Percentiles rank a stretch among this genome's conserved stretches.
These are phyloP conservation scores for Talaromyces sp. DNA, from an alignment of 2,329 filamentous ascomycete genomes.

Conservation along the genomic window DNA sequence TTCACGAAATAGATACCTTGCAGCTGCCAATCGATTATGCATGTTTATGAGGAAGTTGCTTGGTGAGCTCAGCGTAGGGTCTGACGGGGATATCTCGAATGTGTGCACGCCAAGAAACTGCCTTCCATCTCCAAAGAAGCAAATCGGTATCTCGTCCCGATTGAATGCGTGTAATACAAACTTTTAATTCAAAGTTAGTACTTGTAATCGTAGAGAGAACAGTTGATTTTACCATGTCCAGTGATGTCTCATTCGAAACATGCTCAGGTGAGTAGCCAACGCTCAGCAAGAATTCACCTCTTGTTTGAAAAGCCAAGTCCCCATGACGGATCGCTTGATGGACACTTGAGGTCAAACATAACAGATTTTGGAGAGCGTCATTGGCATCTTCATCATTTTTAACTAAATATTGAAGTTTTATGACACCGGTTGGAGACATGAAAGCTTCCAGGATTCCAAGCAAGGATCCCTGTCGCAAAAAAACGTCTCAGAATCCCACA, in stretches of 20 bases:
- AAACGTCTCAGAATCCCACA: background rate
- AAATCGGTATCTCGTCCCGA: too few species aligned
- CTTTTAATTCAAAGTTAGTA: too few species aligned
- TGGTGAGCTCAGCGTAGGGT: background rate
- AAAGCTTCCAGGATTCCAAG: background rate
- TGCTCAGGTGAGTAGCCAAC: too few species aligned
- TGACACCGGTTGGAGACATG: background rate
- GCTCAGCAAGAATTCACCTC: too few species aligned
- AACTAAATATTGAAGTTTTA: background rate
- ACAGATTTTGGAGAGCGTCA: background rate
- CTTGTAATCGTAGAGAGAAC: too few species aligned
- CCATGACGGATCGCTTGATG: background rate
- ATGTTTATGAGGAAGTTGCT: background rate
- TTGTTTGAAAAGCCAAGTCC: background rate
- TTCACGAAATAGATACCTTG: background rate
- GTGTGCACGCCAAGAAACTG: too few species aligned
- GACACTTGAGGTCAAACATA: background rate
- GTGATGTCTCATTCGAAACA: too few species aligned
- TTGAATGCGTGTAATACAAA: too few species aligned
- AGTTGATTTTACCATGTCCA: too few species aligned
- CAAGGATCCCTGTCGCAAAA: too few species aligned
- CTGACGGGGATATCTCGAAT: background rate
- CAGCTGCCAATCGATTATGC: background rate
- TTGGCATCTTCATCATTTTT: background rate
- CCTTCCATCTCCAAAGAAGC: too few species aligned